Evolutionary conservation across 345 rosid genomes (phyloP), one percentile per base, ranked within the genome.

Genomic region (Adansonia digitata): DNA sequence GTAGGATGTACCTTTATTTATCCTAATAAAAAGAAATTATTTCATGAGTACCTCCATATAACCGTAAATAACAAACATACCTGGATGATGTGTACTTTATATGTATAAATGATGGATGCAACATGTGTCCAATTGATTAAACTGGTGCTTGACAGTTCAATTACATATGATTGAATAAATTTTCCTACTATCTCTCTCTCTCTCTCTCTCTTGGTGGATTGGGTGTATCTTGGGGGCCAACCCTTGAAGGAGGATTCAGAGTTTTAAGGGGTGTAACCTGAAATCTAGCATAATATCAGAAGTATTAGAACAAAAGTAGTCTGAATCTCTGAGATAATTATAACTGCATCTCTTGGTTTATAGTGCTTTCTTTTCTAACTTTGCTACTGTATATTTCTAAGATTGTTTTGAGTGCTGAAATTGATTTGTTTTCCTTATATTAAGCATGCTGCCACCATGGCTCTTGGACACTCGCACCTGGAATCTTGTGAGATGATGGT

Each of bases 401-500:
- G n/a, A 15, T 26, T 45, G 7, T 45, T 7, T 27, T 22, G 67
- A 39, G 34, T 77, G 39, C 55, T 61, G 40, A 69, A 67, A 49
- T 75, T 74, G 74, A 18, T 49, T 77, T 74, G 57, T 77, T 40
- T 48, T 46, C 59, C 74, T 75, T 27, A 43, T 83, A 37, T 81
- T 80, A 76, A 95, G 99, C 92, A 91, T 83, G 96, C 97, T 69
- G 97, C 99, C 46, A 91, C 98, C 74, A 87, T 91, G 98, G 97
- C 96, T 69, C 99, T 95, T 10, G 99, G 99, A 66, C 96, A 88
- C 82, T 93, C 99, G 27, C 99, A 93, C 84, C 85, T 95, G 81
- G 99, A 95, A 85, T 91, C 96, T 52, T 95, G 99, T 78, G 98
- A 95, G 83, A 87, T 87, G 69, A 95, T 95, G 98, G 93, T 93